Percentiles rank a stretch among this genome's conserved stretches.
Conservation (phyloP, 164 flowering plant genomes). For the Vitis rotundifolia region DNA sequence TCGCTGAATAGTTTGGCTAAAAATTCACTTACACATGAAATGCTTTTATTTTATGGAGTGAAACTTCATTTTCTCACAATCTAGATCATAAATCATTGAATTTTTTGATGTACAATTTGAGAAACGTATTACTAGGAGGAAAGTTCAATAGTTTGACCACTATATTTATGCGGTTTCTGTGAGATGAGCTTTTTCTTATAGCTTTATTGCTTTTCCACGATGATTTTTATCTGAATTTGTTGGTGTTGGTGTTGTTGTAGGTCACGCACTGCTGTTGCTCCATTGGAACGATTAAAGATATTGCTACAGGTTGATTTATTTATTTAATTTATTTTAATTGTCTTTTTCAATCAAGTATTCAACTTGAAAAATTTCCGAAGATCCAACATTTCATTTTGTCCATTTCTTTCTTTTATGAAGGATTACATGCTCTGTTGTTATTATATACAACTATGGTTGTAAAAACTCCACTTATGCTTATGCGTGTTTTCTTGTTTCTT, state of each 20-base stretch:
- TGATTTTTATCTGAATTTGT: no score
- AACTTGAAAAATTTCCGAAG: background rate
- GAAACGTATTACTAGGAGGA: no score
- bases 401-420: background rate
- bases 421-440: background rate
- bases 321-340: background rate
- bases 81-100: no score
- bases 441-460: background rate
- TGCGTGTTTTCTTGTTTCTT: background rate
- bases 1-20: no score
- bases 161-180: no score
- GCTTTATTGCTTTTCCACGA: no score
- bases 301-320: conserved; percentile 67
- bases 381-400: background rate
- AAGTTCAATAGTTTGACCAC: no score
- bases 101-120: no score
- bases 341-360: background rate
- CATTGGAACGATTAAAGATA: conserved; percentile 85
- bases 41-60: no score
- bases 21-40: no score
- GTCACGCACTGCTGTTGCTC: conserved; percentile 98
- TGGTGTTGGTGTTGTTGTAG: conserved; percentile 28
- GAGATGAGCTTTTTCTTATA: no score
- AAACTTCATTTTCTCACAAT: no score
- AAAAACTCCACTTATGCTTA: background rate